Evolutionary conservation across 139 green algal genomes (phyloP).

Genomic region (Coelastrella sp.): DNA sequence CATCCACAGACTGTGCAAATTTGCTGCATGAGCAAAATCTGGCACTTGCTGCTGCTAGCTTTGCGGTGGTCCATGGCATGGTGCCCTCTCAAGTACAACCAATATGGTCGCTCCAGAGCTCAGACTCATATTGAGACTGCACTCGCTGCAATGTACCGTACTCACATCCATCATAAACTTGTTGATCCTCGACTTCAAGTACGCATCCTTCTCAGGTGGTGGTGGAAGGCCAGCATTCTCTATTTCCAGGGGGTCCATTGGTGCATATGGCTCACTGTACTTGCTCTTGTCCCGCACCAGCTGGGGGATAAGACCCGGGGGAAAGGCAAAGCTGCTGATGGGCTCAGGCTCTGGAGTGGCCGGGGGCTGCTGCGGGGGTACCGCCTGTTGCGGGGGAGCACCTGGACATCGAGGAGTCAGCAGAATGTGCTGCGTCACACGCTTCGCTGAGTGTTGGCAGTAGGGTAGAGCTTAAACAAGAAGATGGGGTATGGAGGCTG

Average conservation of each 20-base stretch:
- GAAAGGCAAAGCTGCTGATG: conserved; percentile 78
- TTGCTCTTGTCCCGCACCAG: conserved; percentile 73
- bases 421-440: too few relatives aligned
- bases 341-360: conserved; percentile 12
- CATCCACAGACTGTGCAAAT: too few relatives aligned
- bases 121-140: neutral
- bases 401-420: neutral
- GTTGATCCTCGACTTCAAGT: conserved; percentile 77
- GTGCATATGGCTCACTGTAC: conserved; percentile 74
- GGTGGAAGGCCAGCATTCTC: conserved; percentile 69
- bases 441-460: too few relatives aligned
- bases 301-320: conserved; percentile 81
- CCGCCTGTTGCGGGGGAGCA: neutral
- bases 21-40: neutral
- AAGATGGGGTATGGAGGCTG: neutral
- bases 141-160: neutral
- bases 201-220: conserved; percentile 71
- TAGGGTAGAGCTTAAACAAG: neutral
- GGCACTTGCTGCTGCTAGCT: neutral
- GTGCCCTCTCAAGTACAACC: neutral
- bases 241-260: conserved; percentile 65
- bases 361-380: neutral
- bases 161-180: conserved; percentile 82
- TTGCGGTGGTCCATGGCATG: neutral
- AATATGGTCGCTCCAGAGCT: neutral